Base-by-base conservation (phyloP, 352 stramenopile species). In the Globisporangium uncinulatum region DNA sequence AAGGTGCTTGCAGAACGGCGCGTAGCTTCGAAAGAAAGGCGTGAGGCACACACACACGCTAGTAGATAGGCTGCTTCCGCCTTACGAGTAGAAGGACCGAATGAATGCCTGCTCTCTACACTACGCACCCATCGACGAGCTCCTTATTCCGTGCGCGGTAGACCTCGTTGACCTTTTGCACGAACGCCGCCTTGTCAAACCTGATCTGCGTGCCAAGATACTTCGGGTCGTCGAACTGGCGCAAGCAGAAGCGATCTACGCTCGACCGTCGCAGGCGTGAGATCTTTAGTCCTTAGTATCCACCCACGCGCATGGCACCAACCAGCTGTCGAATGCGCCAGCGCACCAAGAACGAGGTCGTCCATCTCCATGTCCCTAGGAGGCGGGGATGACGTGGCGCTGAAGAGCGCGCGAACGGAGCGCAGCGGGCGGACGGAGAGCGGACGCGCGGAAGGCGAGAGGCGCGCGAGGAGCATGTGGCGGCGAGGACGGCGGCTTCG, bases 1-100 rank as follows among this genome's bases (percentile, higher is more conserved):
- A 34, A 99, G 55, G 75, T 99, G 97, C 83, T 99, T 99, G 80
- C 97, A 99, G 77, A 99, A 99, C 34, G 97, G 93, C 54, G 97
- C 97, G 68, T 99, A 99, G 21, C 92, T 96, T 48, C 10, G 11
- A 52, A 13, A 9, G 21, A 24, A 11, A 24, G 17, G 20, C 39
- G 15, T 42, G 19, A 8, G 34, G 6, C 4, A 36, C 15, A 59
- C 11, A 34, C 19, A 43, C 13, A 24, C 17, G 39, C 9, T 47
- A 37, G 15, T 37, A 39, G 34, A 29, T 4, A 29, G 24, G 1
- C 24, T 29, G 24, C 24, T 29, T 29, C 24, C 24, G 24, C 24
- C 24, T 29, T 29, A 4, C 24, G 24, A 29, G 24, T 29, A 4
- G 24, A 29, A 29, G 24, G 24, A 29, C 4, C 43, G 21, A 59